Conservation (phyloP, 2,329 filamentous ascomycete genomes). For the Immersiporthe knoxdaviesiana region DNA sequence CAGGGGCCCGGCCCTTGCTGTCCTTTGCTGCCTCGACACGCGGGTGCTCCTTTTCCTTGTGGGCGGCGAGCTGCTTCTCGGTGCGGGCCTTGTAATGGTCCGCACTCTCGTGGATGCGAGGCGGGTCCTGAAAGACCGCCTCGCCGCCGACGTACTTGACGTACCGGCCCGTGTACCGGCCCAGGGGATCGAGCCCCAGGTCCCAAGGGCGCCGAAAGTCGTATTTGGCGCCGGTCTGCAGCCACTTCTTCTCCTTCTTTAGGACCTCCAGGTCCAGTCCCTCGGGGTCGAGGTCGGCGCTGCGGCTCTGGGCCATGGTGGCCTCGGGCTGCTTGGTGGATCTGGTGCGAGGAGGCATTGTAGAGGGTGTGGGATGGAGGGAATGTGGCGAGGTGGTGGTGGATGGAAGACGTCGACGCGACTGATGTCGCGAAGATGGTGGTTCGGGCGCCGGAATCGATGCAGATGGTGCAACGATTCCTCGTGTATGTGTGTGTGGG, state of each 20-base stretch:
- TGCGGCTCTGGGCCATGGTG: neutral
- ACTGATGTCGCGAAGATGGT: neutral
- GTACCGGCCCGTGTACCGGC: neutral
- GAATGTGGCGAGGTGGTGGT: constrained; percentile 3
- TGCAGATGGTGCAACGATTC: neutral
- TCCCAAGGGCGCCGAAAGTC: neutral
- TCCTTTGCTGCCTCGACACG: neutral
- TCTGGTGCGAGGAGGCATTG: neutral
- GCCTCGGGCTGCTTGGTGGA: neutral
- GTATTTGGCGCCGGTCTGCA: too few relatives aligned
- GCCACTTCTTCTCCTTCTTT: constrained; percentile 22
- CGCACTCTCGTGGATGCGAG: neutral
- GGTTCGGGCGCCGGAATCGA: neutral
- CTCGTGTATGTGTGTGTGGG: neutral
- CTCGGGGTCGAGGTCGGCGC: neutral
- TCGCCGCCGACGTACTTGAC: neutral
- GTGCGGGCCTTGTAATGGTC: neutral
- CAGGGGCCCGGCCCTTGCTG: neutral
- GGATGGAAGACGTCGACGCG: neutral
- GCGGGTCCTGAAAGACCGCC: neutral
- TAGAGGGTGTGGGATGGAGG: neutral
- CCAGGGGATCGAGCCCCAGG: neutral
- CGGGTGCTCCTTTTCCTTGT: neutral
- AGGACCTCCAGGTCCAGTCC: constrained; percentile 2
- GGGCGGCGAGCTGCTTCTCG: neutral